Percentiles rank a stretch among this genome's conserved stretches.
Conservation (phyloP, 2,329 filamentous ascomycete genomes). For the Elsinoe australis region DNA sequence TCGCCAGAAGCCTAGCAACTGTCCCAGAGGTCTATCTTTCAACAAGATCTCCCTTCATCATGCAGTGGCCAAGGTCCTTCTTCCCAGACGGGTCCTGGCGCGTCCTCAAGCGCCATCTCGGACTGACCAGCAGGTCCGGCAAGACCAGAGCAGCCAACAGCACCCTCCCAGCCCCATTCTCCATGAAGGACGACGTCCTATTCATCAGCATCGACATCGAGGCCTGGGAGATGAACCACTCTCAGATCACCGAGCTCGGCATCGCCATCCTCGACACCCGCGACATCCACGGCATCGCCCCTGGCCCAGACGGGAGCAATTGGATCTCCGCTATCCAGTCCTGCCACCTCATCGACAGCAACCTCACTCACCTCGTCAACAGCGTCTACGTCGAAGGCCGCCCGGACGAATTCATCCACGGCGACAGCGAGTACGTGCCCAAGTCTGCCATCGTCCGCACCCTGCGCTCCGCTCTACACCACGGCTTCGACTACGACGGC, state of each 20-base stretch:
- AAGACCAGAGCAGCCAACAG: constrained; percentile 48
- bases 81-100: background rate
- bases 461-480: background rate
- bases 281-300: constrained; percentile 47
- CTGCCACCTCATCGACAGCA: constrained; percentile 64
- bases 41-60: background rate
- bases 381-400: constrained; percentile 22
- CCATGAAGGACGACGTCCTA: constrained; percentile 62
- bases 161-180: constrained; percentile 59
- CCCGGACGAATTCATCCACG: constrained; percentile 24
- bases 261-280: constrained; percentile 70
- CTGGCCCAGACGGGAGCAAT: constrained; percentile 53
- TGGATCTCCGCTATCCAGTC: constrained; percentile 63
- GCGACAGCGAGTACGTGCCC: too few relatives aligned
- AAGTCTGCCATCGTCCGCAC: too few relatives aligned
- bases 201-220: constrained; percentile 80
- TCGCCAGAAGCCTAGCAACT: too few relatives aligned
- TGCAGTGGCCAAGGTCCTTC: constrained; percentile 5
- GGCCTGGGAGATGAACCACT: constrained; percentile 43
- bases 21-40: too few relatives aligned
- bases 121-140: background rate
- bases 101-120: constrained; percentile 5
- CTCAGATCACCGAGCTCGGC: constrained; percentile 74
- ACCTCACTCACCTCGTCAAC: constrained; percentile 18
- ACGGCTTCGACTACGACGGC: background rate